Percentiles rank a stretch among this genome's conserved stretches.
These are phyloP conservation scores for Tulasnella sp. DNA, from an alignment of 768 basidiomycete genomes.

Conservation along the genomic window DNA sequence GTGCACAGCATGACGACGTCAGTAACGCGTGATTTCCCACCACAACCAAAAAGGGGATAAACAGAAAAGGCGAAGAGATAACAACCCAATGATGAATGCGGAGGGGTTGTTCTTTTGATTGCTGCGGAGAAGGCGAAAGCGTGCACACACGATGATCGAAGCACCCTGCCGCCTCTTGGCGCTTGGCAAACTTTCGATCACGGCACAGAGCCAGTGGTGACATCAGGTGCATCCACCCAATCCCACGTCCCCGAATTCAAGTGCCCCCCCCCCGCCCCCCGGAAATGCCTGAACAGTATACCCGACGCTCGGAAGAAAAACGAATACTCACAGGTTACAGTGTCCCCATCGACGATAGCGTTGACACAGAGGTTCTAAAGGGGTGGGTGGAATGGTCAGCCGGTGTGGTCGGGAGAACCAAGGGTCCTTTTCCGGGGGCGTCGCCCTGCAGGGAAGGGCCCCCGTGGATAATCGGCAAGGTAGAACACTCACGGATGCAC, in stretches of 20 bases:
- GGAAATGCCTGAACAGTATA: not conserved
- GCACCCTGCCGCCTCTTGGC: not conserved
- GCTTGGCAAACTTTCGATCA: not conserved
- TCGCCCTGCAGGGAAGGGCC: not conserved
- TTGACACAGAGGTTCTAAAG: conserved; percentile 4
- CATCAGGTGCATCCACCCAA: not conserved
- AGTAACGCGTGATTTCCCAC: not conserved
- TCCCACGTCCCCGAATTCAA: not conserved
- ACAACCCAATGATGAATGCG: too few relatives aligned
- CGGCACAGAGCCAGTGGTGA: not conserved
- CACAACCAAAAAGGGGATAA: not conserved
- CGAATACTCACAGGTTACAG: conserved; percentile 10
- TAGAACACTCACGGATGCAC: conserved; percentile 16
- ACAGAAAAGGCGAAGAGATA: not conserved
- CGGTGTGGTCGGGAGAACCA: not conserved
- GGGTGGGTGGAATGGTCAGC: not conserved
- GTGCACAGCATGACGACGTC: conserved; percentile 15
- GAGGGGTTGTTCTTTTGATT: not conserved
- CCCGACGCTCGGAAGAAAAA: not conserved
- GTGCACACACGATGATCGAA: not conserved
- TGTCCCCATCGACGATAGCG: conserved; percentile 1
- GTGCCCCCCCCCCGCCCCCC: not conserved
- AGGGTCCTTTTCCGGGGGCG: not conserved
- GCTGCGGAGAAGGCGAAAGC: not conserved
- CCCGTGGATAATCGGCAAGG: not conserved